Conservation (phyloP, 768 basidiomycete genomes). For the Kondoa subrosea region DNA sequence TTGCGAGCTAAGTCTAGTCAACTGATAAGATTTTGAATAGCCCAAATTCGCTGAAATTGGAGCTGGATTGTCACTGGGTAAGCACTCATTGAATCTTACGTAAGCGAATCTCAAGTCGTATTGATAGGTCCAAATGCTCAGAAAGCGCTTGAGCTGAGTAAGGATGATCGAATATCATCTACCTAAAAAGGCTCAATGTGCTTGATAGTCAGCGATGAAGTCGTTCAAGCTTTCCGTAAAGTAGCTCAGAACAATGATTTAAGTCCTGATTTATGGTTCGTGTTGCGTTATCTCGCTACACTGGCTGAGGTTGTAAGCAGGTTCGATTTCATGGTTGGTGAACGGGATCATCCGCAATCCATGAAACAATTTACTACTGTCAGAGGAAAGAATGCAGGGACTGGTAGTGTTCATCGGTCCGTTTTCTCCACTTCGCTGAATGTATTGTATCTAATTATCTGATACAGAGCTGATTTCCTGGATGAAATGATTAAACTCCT, state of each 20-base stretch:
- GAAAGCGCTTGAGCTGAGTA: background rate
- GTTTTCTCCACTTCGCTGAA: background rate
- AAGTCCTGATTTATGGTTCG: background rate
- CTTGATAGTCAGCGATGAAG: background rate
- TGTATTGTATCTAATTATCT: background rate
- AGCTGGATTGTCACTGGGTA: too few relatives aligned
- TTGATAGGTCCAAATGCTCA: background rate
- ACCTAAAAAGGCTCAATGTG: background rate
- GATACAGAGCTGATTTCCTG: background rate
- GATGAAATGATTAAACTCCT: background rate
- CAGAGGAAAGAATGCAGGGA: background rate
- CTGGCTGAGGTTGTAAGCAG: too few relatives aligned
- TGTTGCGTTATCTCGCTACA: too few relatives aligned
- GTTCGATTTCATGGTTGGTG: background rate
- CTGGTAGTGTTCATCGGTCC: background rate
- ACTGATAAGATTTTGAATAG: too few relatives aligned
- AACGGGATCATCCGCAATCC: background rate
- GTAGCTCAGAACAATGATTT: background rate
- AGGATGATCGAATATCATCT: background rate
- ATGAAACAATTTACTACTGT: background rate
- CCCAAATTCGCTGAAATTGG: background rate
- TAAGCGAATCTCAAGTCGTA: too few relatives aligned
- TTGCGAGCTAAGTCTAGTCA: too few relatives aligned
- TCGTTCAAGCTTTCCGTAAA: background rate
- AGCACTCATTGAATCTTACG: too few relatives aligned